Evolutionary conservation across 2,329 filamentous ascomycete species (phyloP), one percentile per base, ranked within the genome.

Genomic region (Neonectria sp.): DNA sequence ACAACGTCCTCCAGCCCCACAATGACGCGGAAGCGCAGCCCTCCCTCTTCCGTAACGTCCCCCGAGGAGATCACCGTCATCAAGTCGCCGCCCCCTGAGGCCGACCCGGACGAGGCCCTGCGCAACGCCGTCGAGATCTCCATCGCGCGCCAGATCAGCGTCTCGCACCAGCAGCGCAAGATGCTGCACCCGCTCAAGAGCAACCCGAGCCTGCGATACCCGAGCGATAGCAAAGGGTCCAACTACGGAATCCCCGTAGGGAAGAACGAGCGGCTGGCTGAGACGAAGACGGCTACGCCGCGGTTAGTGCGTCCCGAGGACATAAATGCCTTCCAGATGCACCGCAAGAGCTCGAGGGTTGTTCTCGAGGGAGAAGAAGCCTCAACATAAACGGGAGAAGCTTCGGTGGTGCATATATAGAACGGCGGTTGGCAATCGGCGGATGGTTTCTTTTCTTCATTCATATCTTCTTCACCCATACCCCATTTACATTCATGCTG

Each of bases 71-170:
- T 62, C 71, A 56, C 53, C 29, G 63, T 71, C 63, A 37, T 49
- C 43, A 69, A 59, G 49, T 60, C 60, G 12, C 48, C 59, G 35
- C 63, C 31, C 6, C 56, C 70, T 15, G 74, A 69, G 17, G 17
- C 60, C 8, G 65, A 75, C 24, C 67, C 73, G 8, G 71, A 72
- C 2, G 71, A 74, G 25, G 83, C 81, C 7, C 78, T 88, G 15
- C 85, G 86, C 69, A 85, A 85, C 49, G 88, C 90, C 2, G 89
- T 91, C 4, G 88, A 92, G 77, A 84, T 91, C 52, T 92, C 90
- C 2, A 92, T 93, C 71, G 90, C 90, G 0, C 84, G 91, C 2
- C 90, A 92, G 76, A 91, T 93, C 71, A 91, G 88, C 70, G 82
- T 92, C 29, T 91, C 89, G 13, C 82, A 86, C 13, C 85, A 90